Base-by-base conservation (phyloP, 2,329 filamentous ascomycete genomes). In the Coleophoma cylindrospora region DNA sequence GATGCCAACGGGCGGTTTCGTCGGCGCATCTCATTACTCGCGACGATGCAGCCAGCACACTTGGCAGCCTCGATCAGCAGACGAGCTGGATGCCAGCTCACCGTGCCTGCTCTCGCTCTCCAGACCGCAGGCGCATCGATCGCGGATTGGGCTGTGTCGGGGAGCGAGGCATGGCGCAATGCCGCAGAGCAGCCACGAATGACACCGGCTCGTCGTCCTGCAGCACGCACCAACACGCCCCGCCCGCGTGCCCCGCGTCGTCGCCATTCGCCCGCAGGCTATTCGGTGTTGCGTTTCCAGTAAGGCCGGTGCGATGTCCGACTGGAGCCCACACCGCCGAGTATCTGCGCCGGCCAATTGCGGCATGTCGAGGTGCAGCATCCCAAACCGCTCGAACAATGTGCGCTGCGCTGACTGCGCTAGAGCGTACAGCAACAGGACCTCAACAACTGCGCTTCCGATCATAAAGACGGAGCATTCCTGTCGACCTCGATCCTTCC, bases 251-350 rank as follows among this genome's bases (percentile, higher is more conserved):
- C 11, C 19, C 13, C 5, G 10, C 27, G 19, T 27, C 13, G 6
- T 44, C 9, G 22, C 41, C 5, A 44, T 44, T 44, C 41, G 41
- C 21, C 41, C 13, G 27, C 27, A 22, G 17, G 21, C 41, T 44
- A 44, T 27, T 44, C 41, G 41, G 41, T 44, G 41, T 44, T 27
- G 41, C 41, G 41, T 33, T 32, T 44, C n/a, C 41, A 44, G 41
- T 27, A 27, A 44, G 27, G 41, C 40, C 32, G 6, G 9, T 15
- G 11, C 13, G 13, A 12, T 32, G 14, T 12, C 14, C 41, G 10
- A n/a, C 12, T 27, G 10, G 19, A 27, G 15, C n/a, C 12, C 22
- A 6, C 21, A n/a, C 41, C 27, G 27, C 41, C 41, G 41, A 44
- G 41, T 44, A 44, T 13, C 11, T 13, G 12, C 13, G 22, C 21